Conservation (phyloP, 306 rosid genomes). For the Arachis stenosperma region DNA sequence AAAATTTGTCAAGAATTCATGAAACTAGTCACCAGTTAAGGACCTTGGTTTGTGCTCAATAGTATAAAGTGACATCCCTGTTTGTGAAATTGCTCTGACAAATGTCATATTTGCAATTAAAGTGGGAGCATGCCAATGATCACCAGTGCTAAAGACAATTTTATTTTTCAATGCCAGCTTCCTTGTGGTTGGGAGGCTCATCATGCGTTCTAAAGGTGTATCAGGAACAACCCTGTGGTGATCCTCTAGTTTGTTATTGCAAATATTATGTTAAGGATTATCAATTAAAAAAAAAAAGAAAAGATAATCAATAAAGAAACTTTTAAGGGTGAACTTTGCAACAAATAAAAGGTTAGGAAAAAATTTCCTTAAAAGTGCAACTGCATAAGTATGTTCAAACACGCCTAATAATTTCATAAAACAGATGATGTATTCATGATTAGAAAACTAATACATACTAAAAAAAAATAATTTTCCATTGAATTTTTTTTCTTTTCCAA, state of each 20-base stretch:
- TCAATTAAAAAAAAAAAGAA: not conserved
- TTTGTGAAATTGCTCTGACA: conserved; percentile 89
- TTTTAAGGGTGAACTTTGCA: conserved; percentile 7
- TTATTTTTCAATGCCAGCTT: conserved; percentile 89
- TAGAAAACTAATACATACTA: not conserved
- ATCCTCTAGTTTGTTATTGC: conserved; percentile 37
- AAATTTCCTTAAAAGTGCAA: conserved; percentile 12
- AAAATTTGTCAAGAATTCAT: conserved; percentile 20
- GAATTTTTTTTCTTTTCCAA: conserved; percentile 4
- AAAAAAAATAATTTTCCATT: not conserved
- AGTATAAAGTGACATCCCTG: conserved; percentile 86
- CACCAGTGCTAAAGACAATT: conserved; percentile 90
- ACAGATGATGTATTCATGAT: not conserved
- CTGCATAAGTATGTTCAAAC: not conserved
- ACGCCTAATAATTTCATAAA: conserved; percentile 24
- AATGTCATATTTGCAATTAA: conserved; percentile 93
- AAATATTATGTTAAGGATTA: conserved; percentile 20
- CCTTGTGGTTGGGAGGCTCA: conserved; percentile 83
- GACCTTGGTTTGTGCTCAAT: conserved; percentile 85
- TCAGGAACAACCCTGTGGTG: conserved; percentile 79
- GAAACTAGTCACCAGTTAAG: conserved; percentile 72
- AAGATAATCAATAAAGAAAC: no score
- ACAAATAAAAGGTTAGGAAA: not conserved
- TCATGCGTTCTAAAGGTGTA: conserved; percentile 75
- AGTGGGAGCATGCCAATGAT: conserved; percentile 82